A percentile compares a stretch with the other conserved stretches of the same genome.
phyloP scores from a whole-genome alignment of 768 basidiomycete species.

The Sutorius australiensis region DNA sequence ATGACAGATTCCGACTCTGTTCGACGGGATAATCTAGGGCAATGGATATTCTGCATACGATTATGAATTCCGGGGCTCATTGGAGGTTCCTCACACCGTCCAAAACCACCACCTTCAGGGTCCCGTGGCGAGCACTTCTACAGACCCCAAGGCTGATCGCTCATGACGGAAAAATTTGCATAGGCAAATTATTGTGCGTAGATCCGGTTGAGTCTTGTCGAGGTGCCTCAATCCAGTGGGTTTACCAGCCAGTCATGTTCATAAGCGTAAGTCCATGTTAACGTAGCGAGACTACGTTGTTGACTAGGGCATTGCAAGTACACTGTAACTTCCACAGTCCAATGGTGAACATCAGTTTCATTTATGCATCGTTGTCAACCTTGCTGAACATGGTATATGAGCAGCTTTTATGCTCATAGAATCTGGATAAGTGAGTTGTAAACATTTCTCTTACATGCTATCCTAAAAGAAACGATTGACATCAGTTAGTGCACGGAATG shows the following conservation, averaged over 20 bases:
- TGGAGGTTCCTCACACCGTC: neutral
- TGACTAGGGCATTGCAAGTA: neutral
- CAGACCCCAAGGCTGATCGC: neutral
- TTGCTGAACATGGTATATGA: neutral
- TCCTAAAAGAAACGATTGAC: neutral
- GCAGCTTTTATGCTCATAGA: conserved; percentile 13
- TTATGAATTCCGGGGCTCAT: neutral
- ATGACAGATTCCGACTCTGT: neutral
- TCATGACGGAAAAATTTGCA: neutral
- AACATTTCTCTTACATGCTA: neutral
- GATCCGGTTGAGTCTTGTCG: neutral
- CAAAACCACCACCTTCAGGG: neutral
- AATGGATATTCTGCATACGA: conserved; percentile 1
- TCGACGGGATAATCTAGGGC: neutral
- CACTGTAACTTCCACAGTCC: conserved; percentile 2
- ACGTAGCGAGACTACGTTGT: too few relatives aligned
- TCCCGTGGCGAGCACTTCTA: conserved; percentile 2
- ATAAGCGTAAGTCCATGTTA: neutral
- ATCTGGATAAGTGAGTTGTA: conserved; percentile 12
- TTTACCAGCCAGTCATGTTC: neutral
- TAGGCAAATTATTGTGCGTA: conserved; percentile 6
- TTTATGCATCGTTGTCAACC: neutral
- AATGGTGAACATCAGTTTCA: conserved; percentile 2
- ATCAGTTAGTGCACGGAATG: conserved; percentile 6
- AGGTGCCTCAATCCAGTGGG: neutral